phyloP scores from a whole-genome alignment of 495 filamentous ascomycete genomes.

The Niebla homalea region DNA sequence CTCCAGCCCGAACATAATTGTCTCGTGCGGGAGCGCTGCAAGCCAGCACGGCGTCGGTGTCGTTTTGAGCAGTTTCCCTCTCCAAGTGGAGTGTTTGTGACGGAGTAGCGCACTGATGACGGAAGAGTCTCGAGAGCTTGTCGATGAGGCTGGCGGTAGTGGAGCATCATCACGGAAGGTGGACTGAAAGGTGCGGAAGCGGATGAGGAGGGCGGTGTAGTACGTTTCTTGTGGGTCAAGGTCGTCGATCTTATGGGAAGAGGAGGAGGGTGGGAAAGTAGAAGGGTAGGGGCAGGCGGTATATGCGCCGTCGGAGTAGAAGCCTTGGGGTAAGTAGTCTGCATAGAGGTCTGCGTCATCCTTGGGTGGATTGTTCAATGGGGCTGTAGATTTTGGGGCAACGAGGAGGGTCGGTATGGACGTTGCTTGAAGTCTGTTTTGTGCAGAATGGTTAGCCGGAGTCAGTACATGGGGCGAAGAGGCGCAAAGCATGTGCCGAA shows the following conservation, averaged over 20 bases:
- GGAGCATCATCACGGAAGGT: slow-evolving; percentile 41
- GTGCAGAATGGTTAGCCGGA: neutral
- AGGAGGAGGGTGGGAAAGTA: neutral
- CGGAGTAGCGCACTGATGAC: neutral
- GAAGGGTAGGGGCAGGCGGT: slow-evolving; percentile 28
- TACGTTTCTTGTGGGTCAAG: slow-evolving; percentile 46
- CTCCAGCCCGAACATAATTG: slow-evolving; percentile 23
- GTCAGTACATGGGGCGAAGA: neutral
- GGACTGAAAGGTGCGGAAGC: slow-evolving; percentile 45
- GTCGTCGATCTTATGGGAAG: slow-evolving; percentile 18
- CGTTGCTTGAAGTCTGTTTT: slow-evolving; percentile 56
- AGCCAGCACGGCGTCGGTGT: slow-evolving; percentile 21
- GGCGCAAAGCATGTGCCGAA: neutral
- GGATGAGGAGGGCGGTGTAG: slow-evolving; percentile 45
- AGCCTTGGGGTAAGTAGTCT: slow-evolving; percentile 30
- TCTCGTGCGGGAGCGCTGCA: slow-evolving; percentile 30
- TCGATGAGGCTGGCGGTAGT: slow-evolving; percentile 19
- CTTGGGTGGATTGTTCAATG: slow-evolving; percentile 30
- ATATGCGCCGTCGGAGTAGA: slow-evolving; percentile 61
- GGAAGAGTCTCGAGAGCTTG: neutral
- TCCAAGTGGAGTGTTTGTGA: neutral
- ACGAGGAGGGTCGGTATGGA: slow-evolving; percentile 52
- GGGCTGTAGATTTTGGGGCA: slow-evolving; percentile 31
- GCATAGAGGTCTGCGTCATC: slow-evolving; percentile 13
- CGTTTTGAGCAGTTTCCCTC: slow-evolving; percentile 6